Base-by-base conservation (phyloP, 306 rosid genomes). In the Canavalia gladiata region DNA sequence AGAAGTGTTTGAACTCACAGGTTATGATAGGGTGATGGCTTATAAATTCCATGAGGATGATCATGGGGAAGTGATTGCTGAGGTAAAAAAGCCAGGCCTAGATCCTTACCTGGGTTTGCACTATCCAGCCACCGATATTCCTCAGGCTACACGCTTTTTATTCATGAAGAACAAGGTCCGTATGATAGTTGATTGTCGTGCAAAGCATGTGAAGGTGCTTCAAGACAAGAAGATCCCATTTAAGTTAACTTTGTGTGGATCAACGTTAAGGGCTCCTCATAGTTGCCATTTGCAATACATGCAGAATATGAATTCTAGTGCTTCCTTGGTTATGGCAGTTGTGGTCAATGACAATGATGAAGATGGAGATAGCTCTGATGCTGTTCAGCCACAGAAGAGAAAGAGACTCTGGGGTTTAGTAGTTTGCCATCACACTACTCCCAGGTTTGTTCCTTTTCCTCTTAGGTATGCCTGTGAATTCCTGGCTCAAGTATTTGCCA, bases 21-120 rank as follows among this genome's bases (percentile, higher is more conserved):
- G 94, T 46, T 94, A 94, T 88, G 98, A 94, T 83, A 86, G 97
- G 87, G 97, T 94, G 72, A 94, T 94, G 97, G 94, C 90, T 64
- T 94, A 94, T 88, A 93, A 93, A 55, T 91, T 94, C 82, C 98
- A 94, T 74, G 97, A 94, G 35, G 98, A 94, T 78, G 97, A 90
- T 79, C 98, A 91, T 1, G 98, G 94, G 35, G 98, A 94, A 82
- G 97, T 94, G 82, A 82, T 94, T 33, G 81, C 98, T 41, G 98
- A 91, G 86, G 78, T 82, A 8, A 75, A 85, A 76, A 91, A 89
- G 83, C 90, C 97, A 0, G 93, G 90, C 54, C 81, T 90, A 74
- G 93, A 91, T 76, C 91, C 97, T 5, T 93, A 91, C 85, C 77
- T 93, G 58, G 97, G 97, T 25, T 82, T 93, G 85, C 97, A 91